A percentile compares a stretch with the other conserved stretches of the same genome.
Conservation (phyloP, 1,284 basidiomycete genomes). For the Cryptococcus sp. region DNA sequence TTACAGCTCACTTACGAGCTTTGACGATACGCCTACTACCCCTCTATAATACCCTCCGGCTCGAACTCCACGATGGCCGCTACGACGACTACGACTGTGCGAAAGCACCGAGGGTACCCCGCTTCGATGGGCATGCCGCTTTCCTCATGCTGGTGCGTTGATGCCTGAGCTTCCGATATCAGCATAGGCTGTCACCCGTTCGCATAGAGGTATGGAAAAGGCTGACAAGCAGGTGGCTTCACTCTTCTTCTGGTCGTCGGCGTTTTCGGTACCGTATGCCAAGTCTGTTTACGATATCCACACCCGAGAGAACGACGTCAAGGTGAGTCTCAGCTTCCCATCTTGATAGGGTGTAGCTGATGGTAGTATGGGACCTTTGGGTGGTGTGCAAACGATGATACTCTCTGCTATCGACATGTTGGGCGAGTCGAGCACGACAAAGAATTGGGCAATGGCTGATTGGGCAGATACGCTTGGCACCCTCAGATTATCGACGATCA, state of each 20-base stretch:
- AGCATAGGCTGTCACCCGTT: background rate
- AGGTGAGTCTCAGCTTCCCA: conserved; percentile 11
- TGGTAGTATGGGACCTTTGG: conserved; percentile 29
- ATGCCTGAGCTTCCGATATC: background rate
- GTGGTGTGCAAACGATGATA: conserved; percentile 14
- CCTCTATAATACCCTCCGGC: background rate
- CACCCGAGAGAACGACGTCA: conserved; percentile 19
- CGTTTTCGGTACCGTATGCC: conserved; percentile 33
- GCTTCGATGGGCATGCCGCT: conserved; percentile 17
- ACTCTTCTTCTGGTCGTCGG: conserved; percentile 38
- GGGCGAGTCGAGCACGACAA: conserved; percentile 17
- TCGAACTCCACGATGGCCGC: background rate
- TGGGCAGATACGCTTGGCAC: conserved; percentile 22
- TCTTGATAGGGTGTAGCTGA: background rate
- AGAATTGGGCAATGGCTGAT: background rate
- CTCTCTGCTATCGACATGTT: conserved; percentile 16
- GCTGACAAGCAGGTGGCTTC: conserved; percentile 16
- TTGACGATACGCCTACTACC: too few species aligned
- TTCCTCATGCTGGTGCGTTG: conserved; percentile 24
- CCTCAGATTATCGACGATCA: conserved; percentile 22
- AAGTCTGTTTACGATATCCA: conserved; percentile 31
- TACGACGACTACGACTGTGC: conserved; percentile 1
- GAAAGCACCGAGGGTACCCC: conserved; percentile 6
- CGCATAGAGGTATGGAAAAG: background rate
- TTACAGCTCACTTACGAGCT: too few species aligned